phyloP scores from a whole-genome alignment of 2,329 filamentous ascomycete genomes.

The Verruconis gallopava region DNA sequence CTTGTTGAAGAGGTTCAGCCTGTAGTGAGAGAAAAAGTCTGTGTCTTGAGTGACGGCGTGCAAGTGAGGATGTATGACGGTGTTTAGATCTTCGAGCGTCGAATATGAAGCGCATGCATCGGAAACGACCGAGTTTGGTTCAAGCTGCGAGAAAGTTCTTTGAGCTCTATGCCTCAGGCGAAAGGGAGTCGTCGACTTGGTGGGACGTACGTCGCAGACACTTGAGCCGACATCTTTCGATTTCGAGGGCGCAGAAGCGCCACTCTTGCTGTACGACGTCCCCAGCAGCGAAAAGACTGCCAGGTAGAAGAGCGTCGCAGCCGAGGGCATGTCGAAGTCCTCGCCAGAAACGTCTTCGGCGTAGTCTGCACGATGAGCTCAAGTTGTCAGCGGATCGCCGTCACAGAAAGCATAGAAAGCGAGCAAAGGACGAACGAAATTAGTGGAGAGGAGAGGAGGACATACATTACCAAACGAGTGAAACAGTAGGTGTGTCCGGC shows the following conservation, averaged over 20 bases:
- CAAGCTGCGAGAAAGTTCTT: constrained; percentile 49
- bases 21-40: constrained; percentile 97
- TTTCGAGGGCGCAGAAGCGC: constrained; percentile 23
- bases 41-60: constrained; percentile 72
- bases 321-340: constrained; percentile 38
- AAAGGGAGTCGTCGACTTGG: constrained; percentile 12
- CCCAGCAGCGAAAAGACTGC: constrained; percentile 47
- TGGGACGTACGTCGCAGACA: constrained; percentile 41
- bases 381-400: not conserved
- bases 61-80: constrained; percentile 60
- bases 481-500: not conserved
- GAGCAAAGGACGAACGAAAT: too few relatives aligned
- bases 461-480: not conserved
- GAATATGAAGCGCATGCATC: constrained; percentile 92
- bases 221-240: constrained; percentile 20
- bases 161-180: constrained; percentile 19
- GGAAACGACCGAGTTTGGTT: constrained; percentile 75
- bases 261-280: constrained; percentile 29
- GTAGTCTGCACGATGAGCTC: too few relatives aligned
- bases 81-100: constrained; percentile 75
- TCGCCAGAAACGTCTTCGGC: too few relatives aligned
- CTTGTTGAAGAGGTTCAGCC: constrained; percentile 87
- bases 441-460: too few relatives aligned
- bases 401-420: not conserved
- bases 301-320: constrained; percentile 45